Evolutionary conservation across 2,329 filamentous ascomycete species (phyloP).

Genomic region (Colletotrichum siamense): DNA sequence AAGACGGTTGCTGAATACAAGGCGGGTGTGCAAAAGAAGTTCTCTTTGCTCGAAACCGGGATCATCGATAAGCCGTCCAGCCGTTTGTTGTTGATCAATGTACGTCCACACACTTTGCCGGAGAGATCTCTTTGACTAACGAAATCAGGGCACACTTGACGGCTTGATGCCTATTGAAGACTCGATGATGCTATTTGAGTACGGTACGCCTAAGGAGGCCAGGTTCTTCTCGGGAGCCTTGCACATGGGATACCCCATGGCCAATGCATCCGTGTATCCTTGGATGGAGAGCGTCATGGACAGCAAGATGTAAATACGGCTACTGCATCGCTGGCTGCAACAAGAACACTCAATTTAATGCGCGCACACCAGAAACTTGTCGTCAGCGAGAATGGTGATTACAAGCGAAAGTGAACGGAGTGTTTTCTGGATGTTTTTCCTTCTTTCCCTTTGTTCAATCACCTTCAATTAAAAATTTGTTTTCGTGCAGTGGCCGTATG

Average conservation of each 20-base stretch:
- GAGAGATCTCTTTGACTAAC: background rate
- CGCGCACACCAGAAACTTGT: background rate
- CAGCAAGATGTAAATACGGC: constrained; percentile 23
- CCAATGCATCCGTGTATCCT: constrained; percentile 62
- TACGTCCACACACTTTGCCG: constrained; percentile 33
- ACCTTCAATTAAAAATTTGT: too few species aligned
- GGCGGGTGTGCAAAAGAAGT: constrained; percentile 61
- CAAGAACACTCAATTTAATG: background rate
- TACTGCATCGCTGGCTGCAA: background rate
- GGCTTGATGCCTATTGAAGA: constrained; percentile 74
- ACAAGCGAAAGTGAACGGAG: too few species aligned
- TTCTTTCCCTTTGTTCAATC: background rate
- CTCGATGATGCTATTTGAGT: constrained; percentile 67
- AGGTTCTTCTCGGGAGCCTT: constrained; percentile 64
- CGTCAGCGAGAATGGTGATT: background rate
- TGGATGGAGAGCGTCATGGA: constrained; percentile 65
- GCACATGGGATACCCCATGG: constrained; percentile 73
- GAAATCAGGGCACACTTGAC: constrained; percentile 60
- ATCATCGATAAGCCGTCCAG: constrained; percentile 61
- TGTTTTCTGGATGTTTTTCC: background rate
- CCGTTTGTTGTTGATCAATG: constrained; percentile 66
- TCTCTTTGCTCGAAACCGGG: constrained; percentile 65
- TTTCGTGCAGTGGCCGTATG: background rate
- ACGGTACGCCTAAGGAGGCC: constrained; percentile 69
- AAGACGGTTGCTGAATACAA: constrained; percentile 59